These are phyloP conservation scores for Fraxinus latifolia DNA, from an alignment of 305 asterid genomes.

Conservation along the genomic window DNA sequence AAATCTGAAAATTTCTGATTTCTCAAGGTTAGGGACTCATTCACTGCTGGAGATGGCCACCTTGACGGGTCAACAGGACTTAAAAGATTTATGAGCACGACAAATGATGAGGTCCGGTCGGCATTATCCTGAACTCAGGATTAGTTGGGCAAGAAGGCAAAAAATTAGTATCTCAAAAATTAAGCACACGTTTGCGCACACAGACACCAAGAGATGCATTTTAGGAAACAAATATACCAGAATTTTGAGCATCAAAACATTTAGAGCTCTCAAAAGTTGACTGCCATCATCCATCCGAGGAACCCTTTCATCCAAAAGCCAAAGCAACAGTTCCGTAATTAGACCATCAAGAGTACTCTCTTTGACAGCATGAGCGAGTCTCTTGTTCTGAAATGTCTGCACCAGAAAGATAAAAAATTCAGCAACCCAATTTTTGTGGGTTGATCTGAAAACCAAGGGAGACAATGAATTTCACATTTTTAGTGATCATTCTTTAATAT, in stretches of 20 bases:
- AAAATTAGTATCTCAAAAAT: constrained; percentile 11
- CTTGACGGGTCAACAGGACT: constrained; percentile 94
- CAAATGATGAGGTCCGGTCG: constrained; percentile 89
- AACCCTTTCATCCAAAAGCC: constrained; percentile 99
- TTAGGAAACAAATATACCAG: constrained; percentile 46
- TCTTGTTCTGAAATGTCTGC: constrained; percentile 95
- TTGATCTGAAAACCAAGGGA: neutral
- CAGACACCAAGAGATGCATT: neutral
- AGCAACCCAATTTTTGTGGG: neutral
- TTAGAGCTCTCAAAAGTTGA: constrained; percentile 95
- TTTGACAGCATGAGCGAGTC: constrained; percentile 86
- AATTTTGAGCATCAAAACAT: constrained; percentile 96
- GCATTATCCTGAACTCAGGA: constrained; percentile 76
- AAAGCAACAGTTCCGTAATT: constrained; percentile 87
- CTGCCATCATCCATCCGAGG: constrained; percentile 99
- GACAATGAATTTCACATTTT: neutral
- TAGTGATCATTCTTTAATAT: neutral
- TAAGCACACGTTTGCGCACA: neutral
- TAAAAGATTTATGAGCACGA: constrained; percentile 86
- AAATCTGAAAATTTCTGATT: constrained; percentile 96
- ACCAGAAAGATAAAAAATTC: constrained; percentile 20
- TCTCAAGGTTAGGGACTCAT: constrained; percentile 66
- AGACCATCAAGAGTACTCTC: constrained; percentile 86
- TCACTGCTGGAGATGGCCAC: constrained; percentile 95
- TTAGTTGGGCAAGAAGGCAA: constrained; percentile 25